Conservation (phyloP, 1,139 yeast species). For the Taphrina flavorubra region DNA sequence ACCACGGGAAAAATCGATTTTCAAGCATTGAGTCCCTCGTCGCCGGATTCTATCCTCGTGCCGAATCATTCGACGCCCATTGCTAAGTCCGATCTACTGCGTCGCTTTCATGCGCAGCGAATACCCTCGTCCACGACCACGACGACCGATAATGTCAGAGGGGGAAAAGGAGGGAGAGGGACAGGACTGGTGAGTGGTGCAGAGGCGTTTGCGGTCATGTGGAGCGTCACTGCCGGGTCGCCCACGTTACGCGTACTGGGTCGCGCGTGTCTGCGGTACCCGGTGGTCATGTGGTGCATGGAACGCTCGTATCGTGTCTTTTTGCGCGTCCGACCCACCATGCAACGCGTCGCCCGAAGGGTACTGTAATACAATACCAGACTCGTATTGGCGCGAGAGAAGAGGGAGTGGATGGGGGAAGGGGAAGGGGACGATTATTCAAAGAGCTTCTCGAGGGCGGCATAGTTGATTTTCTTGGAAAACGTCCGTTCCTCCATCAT, state of each 20-base stretch:
- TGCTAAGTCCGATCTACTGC: neutral
- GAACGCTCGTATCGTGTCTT: neutral
- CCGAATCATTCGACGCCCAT: neutral
- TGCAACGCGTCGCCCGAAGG: conserved; percentile 12
- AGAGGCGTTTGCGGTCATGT: conserved; percentile 10
- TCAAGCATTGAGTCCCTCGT: neutral
- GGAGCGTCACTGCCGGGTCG: conserved; percentile 1
- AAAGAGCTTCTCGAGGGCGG: conserved; percentile 72
- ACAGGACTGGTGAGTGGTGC: conserved; percentile 4
- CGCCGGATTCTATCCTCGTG: neutral
- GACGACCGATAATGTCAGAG: neutral
- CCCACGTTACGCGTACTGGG: neutral
- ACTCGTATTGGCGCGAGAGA: too few species aligned
- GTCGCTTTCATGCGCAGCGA: conserved; percentile 10
- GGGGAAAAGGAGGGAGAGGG: neutral
- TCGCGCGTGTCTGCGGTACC: neutral
- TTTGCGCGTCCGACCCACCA: conserved; percentile 6
- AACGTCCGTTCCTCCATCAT: conserved; percentile 73
- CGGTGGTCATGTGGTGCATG: neutral
- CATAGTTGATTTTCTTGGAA: conserved; percentile 87
- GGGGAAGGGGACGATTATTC: neutral
- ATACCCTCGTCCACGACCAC: too few species aligned
- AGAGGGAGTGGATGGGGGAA: too few species aligned
- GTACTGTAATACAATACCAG: neutral
- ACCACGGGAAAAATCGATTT: neutral